phyloP scores from a whole-genome alignment of 805 yeast genomes.

The Candida dendrica region DNA sequence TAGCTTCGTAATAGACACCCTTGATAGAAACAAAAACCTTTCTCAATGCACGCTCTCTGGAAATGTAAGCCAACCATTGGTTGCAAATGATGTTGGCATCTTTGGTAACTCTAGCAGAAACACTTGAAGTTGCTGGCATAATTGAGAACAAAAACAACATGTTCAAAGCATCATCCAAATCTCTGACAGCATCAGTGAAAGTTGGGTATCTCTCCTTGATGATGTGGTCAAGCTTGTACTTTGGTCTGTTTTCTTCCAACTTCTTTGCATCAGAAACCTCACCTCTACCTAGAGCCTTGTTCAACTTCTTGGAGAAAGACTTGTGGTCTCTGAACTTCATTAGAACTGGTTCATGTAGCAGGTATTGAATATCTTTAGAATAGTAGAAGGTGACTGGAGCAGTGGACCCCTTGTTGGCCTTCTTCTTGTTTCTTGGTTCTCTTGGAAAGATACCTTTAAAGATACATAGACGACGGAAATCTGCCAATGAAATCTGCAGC shows the following conservation, averaged over 20 bases:
- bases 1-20: constrained; percentile 94
- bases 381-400: constrained; percentile 94
- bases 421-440: constrained; percentile 91
- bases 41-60: constrained; percentile 71
- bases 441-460: constrained; percentile 97
- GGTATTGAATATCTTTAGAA: constrained; percentile 87
- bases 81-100: constrained; percentile 83
- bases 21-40: constrained; percentile 95
- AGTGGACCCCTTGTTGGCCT: constrained; percentile 96
- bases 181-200: constrained; percentile 85
- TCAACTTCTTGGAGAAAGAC: constrained; percentile 84
- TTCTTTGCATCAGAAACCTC: constrained; percentile 85
- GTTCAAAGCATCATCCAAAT: constrained; percentile 89
- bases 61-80: constrained; percentile 93
- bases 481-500: constrained; percentile 89
- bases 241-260: constrained; percentile 73
- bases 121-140: constrained; percentile 87
- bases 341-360: constrained; percentile 91
- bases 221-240: constrained; percentile 80
- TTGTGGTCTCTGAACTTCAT: constrained; percentile 92
- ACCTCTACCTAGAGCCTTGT: constrained; percentile 85
- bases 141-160: constrained; percentile 92
- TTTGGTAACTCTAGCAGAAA: constrained; percentile 72
- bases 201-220: constrained; percentile 95
- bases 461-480: constrained; percentile 93